phyloP scores from a whole-genome alignment of 345 rosid species.

The Rhodamnia argentea region DNA sequence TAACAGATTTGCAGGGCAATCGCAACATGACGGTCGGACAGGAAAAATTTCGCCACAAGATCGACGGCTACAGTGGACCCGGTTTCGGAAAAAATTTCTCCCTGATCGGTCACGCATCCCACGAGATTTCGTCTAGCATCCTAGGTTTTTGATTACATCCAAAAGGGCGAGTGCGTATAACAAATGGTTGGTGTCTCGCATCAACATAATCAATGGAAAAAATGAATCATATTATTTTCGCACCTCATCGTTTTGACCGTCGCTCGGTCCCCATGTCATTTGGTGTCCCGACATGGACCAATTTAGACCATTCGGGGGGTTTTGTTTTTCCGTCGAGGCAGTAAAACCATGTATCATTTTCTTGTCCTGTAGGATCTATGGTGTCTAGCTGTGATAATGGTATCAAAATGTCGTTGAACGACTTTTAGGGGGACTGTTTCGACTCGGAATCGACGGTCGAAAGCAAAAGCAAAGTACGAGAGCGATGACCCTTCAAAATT shows the following conservation, averaged over 20 bases:
- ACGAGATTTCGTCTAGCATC: not conserved
- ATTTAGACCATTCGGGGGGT: not conserved
- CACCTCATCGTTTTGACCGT: not conserved
- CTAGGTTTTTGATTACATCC: not conserved
- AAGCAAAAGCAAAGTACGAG: not conserved
- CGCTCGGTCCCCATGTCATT: not conserved
- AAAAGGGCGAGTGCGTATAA: not conserved
- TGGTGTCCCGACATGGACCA: not conserved
- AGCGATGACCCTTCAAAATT: not conserved
- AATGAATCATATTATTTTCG: not conserved
- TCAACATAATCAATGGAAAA: not conserved
- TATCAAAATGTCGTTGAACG: not conserved
- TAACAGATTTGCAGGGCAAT: not conserved
- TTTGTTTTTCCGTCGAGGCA: not conserved
- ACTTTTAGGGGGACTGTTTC: not conserved
- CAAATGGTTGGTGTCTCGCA: not conserved
- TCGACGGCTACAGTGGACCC: not conserved
- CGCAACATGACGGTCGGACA: fast-evolving
- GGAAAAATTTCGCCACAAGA: not conserved
- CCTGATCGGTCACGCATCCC: not conserved
- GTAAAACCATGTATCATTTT: not conserved
- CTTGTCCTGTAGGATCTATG: not conserved
- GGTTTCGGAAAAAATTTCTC: not conserved
- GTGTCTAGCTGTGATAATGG: not conserved
- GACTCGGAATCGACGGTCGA: not conserved